Evolutionary conservation across 345 rosid species (phyloP).

Genomic region (Bretschneidera sinensis): DNA sequence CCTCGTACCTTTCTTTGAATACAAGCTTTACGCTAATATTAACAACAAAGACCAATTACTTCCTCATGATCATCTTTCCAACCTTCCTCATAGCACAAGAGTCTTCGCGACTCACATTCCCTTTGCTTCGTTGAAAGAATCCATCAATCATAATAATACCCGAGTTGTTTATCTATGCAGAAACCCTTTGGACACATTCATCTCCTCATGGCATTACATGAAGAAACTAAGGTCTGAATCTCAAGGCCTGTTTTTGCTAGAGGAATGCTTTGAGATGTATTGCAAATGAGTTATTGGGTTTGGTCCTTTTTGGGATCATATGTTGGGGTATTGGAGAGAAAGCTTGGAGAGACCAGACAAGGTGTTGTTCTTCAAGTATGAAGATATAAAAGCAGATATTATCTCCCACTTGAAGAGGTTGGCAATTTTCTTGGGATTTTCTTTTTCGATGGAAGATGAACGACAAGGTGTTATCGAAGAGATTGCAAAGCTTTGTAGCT

Average conservation of each 20-base stretch:
- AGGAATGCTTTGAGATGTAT: slow-evolving; percentile 42
- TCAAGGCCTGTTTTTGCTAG: slow-evolving; percentile 21
- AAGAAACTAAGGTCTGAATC: slow-evolving; percentile 24
- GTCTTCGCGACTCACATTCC: slow-evolving; percentile 50
- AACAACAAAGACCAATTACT: slow-evolving; percentile 25
- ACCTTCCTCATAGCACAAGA: slow-evolving; percentile 29
- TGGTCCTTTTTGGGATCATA: slow-evolving; percentile 54
- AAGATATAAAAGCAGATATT: slow-evolving; percentile 40
- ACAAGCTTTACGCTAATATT: slow-evolving; percentile 43
- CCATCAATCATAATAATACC: slow-evolving; percentile 22
- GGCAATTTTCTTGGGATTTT: slow-evolving; percentile 36
- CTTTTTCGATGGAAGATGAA: slow-evolving; percentile 45
- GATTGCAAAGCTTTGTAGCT: slow-evolving; percentile 45
- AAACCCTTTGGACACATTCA: slow-evolving; percentile 45
- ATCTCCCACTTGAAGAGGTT: slow-evolving; percentile 25
- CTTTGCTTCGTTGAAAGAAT: slow-evolving; percentile 23
- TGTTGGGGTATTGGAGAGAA: slow-evolving; percentile 46
- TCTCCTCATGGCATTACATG: slow-evolving; percentile 43
- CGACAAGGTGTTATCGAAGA: slow-evolving; percentile 24
- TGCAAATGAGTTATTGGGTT: slow-evolving; percentile 36
- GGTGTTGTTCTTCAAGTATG: slow-evolving; percentile 40
- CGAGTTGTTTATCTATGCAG: slow-evolving; percentile 44
- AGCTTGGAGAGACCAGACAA: slow-evolving; percentile 38
- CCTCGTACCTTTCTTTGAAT: slow-evolving; percentile 55
- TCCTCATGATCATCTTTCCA: slow-evolving; percentile 39